Evolutionary conservation across 2,329 filamentous ascomycete species (phyloP).

Genomic region (Penicillium crustosum): DNA sequence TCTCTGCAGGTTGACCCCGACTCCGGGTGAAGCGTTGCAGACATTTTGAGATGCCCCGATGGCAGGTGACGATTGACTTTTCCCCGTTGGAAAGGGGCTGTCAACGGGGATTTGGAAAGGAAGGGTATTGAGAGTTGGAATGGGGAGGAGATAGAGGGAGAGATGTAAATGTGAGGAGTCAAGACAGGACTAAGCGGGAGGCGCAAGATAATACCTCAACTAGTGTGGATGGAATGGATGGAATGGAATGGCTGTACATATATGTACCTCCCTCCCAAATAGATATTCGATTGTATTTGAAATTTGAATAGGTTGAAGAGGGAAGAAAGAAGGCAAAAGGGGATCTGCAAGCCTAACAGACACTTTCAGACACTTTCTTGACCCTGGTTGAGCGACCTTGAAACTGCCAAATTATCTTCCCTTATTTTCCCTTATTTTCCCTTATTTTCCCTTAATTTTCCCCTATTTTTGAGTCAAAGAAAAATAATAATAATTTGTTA

Average conservation of each 20-base stretch:
- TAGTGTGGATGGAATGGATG: slow-evolving; percentile 6
- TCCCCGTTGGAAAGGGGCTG: neutral
- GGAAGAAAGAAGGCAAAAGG: slow-evolving; percentile 6
- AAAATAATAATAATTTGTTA: neutral
- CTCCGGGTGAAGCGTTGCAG: slow-evolving; percentile 26
- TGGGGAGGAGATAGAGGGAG: slow-evolving; percentile 5
- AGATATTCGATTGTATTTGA: neutral
- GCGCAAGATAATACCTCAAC: slow-evolving; percentile 15
- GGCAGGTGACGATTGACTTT: slow-evolving; percentile 17
- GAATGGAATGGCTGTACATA: neutral
- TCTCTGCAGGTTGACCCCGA: slow-evolving; percentile 22
- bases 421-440: too few species aligned
- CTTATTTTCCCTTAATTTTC: neutral
- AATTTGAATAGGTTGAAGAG: neutral
- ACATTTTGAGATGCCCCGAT: slow-evolving; percentile 22
- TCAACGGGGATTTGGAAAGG: neutral
- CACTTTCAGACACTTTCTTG: too few species aligned
- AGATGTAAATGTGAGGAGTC: slow-evolving; percentile 26
- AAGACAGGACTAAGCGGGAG: slow-evolving; percentile 16
- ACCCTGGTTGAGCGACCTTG: neutral
- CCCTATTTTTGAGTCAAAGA: neutral
- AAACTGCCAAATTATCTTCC: neutral
- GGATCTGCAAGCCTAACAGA: slow-evolving; percentile 8
- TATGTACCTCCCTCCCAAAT: neutral
- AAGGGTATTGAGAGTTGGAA: neutral